Percentiles rank a stretch among this genome's conserved stretches.
phyloP scores from a whole-genome alignment of 2,329 filamentous ascomycete genomes.

The Capronia coronata region DNA sequence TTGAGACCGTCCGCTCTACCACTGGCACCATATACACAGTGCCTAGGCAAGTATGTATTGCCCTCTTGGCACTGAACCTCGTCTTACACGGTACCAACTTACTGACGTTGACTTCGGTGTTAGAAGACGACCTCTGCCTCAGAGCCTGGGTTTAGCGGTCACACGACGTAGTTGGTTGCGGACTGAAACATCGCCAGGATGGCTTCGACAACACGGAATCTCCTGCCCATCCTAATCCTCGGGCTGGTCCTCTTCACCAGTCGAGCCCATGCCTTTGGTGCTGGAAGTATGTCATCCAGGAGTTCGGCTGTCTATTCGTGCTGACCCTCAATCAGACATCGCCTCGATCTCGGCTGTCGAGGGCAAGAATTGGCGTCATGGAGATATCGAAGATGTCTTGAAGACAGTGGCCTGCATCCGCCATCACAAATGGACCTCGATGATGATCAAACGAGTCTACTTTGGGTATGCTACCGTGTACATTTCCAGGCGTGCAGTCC shows the following conservation, averaged over 20 bases:
- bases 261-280: slow-evolving; percentile 41
- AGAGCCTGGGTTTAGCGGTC: no score
- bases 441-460: slow-evolving; percentile 67
- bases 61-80: background rate
- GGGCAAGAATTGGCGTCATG: slow-evolving; percentile 49
- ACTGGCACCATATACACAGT: no score
- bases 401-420: slow-evolving; percentile 69
- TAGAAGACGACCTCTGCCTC: no score
- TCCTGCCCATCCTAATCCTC: slow-evolving; percentile 31
- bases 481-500: no score
- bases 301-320: background rate
- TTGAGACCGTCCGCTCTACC: no score
- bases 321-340: slow-evolving; percentile 34
- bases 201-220: slow-evolving; percentile 17
- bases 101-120: background rate
- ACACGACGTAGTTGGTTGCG: no score
- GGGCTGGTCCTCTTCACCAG: slow-evolving; percentile 35
- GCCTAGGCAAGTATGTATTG: no score
- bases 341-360: slow-evolving; percentile 47
- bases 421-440: slow-evolving; percentile 77
- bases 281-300: slow-evolving; percentile 36
- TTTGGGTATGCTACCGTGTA: slow-evolving; percentile 50
- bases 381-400: slow-evolving; percentile 74
- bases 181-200: no score
- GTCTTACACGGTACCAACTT: background rate